Conservation (phyloP, 2,329 filamentous ascomycete genomes). For the Cylindrodendrum hubeiense region DNA sequence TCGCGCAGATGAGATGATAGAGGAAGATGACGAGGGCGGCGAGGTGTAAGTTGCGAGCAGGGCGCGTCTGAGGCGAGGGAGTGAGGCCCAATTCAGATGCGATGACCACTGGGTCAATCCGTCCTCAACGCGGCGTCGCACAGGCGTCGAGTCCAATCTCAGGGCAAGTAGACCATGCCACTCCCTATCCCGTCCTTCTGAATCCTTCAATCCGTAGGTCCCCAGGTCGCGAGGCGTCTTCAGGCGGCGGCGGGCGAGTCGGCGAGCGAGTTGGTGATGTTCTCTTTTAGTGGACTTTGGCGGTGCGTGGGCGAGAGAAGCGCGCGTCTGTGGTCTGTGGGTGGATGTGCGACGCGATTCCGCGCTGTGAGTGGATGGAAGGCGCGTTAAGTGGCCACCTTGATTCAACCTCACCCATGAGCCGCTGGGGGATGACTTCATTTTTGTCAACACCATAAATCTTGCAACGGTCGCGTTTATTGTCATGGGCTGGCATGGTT, state of each 20-base stretch:
- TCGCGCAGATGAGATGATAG: background rate
- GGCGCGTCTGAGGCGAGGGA: background rate
- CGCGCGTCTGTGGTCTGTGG: slow-evolving; percentile 31
- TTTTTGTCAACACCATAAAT: background rate
- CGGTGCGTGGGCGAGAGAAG: slow-evolving; percentile 31
- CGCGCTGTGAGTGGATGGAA: slow-evolving; percentile 40
- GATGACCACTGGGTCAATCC: slow-evolving; percentile 35
- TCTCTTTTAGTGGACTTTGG: slow-evolving; percentile 8
- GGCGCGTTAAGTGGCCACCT: slow-evolving; percentile 46
- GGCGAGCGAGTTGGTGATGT: slow-evolving; percentile 3
- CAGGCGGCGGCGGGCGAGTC: background rate
- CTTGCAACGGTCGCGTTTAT: background rate
- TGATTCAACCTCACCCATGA: slow-evolving; percentile 12
- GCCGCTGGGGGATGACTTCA: background rate
- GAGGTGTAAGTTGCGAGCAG: background rate
- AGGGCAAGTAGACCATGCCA: slow-evolving; percentile 8
- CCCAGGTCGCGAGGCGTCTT: background rate
- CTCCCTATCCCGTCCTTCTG: background rate
- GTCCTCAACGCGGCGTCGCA: slow-evolving; percentile 22
- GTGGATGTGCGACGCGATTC: slow-evolving; percentile 43
- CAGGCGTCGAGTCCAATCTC: background rate
- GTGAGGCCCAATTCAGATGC: background rate
- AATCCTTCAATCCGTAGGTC: background rate
- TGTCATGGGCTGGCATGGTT: background rate
- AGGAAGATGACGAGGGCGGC: background rate